Evolutionary conservation across 495 filamentous ascomycete genomes (phyloP), one percentile per base, ranked within the genome.

Genomic region (Elasticomyces elasticus): DNA sequence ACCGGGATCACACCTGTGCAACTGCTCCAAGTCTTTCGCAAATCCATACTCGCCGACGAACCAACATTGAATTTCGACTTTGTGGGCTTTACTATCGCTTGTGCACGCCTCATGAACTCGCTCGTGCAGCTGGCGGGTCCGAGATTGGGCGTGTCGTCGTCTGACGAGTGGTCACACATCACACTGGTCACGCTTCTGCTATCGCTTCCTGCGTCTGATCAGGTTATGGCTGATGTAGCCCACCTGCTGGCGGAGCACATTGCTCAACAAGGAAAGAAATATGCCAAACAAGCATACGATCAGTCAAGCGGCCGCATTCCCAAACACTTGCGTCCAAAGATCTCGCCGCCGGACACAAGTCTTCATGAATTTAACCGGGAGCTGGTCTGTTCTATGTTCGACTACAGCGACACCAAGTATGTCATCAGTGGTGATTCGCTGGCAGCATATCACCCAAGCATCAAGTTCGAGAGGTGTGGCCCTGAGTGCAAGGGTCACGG

Each of bases 261-360:
- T 22, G 35, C 49, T 20, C 12, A 52, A 5, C 6, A 7, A 12
- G 35, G 49, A 30, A 52, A 52, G 20, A 20, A n/a, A 12, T 52
- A 40, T 27, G 19, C 26, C 49, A 52, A 52, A 24, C 3, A 52
- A 41, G 49, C 49, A 20, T 52, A 52, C 49, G 49, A 52, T 23
- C 49, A 52, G 28, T 52, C 49, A 9, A 52, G 49, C 33, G 33
- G 49, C 35, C 49, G 49, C 24, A 52, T 52, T 5, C 49, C 49
- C 2, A 52, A 52, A 41, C 17, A 31, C 35, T 5, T 26, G 5
- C 49, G 49, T 13, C 49, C 49, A 15, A 40, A 38, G n/a, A n/a
- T 15, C 23, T 52, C 35, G n/a, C 31, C 31, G 31, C 10, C 31
- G n/a, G 31, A 7, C 25, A 20, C 9, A 9, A 15, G 28, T n/a